Evolutionary conservation across 805 yeast genomes (phyloP).

Genomic region (Saccharomycopsis schoenii): DNA sequence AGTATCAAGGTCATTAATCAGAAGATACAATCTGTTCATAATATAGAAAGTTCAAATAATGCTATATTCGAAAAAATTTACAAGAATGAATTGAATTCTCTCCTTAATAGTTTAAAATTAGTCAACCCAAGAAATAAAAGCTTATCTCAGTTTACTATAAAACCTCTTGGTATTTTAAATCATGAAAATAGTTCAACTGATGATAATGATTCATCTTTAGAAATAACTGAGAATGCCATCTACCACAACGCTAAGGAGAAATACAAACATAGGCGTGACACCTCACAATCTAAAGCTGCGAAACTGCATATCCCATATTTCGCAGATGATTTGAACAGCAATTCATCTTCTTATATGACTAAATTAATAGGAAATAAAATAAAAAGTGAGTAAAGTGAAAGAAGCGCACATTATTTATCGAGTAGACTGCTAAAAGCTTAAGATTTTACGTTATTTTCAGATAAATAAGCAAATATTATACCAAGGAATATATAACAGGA

Average conservation of each 20-base stretch:
- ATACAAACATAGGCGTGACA: too few species aligned
- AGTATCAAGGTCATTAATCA: background rate
- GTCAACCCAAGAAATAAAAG: slow-evolving; percentile 2
- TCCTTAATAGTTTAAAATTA: slow-evolving; percentile 3
- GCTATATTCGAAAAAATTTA: slow-evolving; percentile 4
- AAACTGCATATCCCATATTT: background rate
- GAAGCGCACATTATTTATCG: too few species aligned
- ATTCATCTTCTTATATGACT: background rate
- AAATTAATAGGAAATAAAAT: background rate
- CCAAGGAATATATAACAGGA: too few species aligned
- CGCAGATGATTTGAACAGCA: background rate
- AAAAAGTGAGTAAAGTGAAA: background rate
- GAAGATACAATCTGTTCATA: background rate
- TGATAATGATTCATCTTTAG: background rate
- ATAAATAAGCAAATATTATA: too few species aligned
- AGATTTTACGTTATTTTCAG: too few species aligned
- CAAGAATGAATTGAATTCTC: slow-evolving; percentile 12
- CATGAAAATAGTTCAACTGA: background rate
- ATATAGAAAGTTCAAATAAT: background rate
- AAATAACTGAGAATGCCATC: background rate
- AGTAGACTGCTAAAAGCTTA: too few species aligned
- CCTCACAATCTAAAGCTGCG: too few species aligned
- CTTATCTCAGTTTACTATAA: background rate
- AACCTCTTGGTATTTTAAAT: background rate
- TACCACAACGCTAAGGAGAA: background rate